These are phyloP conservation scores for Colletotrichum spaethianum DNA, from an alignment of 2,329 filamentous ascomycete genomes.

Conservation along the genomic window DNA sequence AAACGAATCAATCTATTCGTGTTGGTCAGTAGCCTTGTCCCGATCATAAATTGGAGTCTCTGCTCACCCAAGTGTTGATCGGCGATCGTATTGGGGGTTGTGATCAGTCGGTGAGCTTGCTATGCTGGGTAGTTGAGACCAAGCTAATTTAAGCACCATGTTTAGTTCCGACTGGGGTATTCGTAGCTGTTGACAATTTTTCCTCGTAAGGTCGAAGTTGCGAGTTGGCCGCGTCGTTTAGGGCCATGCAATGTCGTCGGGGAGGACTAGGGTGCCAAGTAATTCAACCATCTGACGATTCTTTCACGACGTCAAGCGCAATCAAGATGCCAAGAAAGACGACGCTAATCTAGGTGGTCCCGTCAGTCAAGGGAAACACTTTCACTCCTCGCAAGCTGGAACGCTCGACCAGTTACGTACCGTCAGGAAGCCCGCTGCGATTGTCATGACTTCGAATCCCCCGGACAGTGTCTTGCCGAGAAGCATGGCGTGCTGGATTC, in stretches of 20 bases:
- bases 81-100: no score
- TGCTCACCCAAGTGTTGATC: neutral
- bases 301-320: constrained; percentile 39
- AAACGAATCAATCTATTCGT: neutral
- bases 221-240: neutral
- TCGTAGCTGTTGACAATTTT: no score
- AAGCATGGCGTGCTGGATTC: constrained; percentile 49
- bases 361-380: neutral
- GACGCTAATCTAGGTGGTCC: constrained; percentile 1
- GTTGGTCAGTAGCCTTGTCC: no score
- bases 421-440: constrained; percentile 30
- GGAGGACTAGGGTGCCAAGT: no score
- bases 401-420: constrained; percentile 31
- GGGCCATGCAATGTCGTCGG: neutral
- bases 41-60: neutral
- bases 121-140: neutral
- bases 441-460: constrained; percentile 48
- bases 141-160: neutral
- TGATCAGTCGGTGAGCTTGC: neutral
- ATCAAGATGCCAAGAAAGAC: constrained; percentile 41
- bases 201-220: no score
- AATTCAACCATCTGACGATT: neutral
- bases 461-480: constrained; percentile 50
- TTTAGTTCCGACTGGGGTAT: neutral
- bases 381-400: no score